Base-by-base conservation (phyloP, 108 stramenopile genomes). In the Pinguiococcus pyrenoidosus region DNA sequence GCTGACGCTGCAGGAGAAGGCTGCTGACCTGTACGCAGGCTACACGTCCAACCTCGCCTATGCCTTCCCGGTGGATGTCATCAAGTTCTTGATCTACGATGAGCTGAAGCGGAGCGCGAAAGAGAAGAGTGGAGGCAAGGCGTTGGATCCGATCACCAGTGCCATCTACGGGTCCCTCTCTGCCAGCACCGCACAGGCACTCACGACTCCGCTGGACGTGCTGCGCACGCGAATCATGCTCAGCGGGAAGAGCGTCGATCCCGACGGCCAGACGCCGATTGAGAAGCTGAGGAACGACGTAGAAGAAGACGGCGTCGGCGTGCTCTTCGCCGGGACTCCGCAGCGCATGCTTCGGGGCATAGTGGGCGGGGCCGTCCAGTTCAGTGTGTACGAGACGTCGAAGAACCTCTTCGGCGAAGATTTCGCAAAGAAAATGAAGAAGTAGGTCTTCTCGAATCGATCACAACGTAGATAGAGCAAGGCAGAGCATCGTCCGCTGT, bases 141-240 rank as follows among this genome's bases (percentile, higher is more conserved):
- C n/a, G n/a, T n/a, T 61, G 37, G 44, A 41, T 17, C 49, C 59
- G 12, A 10, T 64, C 14, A 43, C 59, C 26, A 51, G 58, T 6
- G 64, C 67, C 1, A 34, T 46, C 1, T 34, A 61, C 2, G 67
- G 67, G 13, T 51, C 67, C 9, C 44, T 48, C 16, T 49, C 67
- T 0, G 53, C 52, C 39, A 21, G 53, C 21, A 29, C 29, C 1
- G 63, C 63, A 10, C 58, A 66, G 21, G 33, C 54, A 4, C 5
- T 55, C n/a, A 60, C 67, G 8, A 68, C 67, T 2, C 67, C 67
- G 6, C 23, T 66, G 28, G 65, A 66, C 23, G 65, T 66, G 18
- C 46, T 51, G 4, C 55, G 62, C 23, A 64, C 62, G 37, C 49
- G 65, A 1, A 34, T 49, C 14, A 56, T 66, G 61, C 44, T 30